Evolutionary conservation across 768 basidiomycete species (phyloP).

Genomic region (Mycena vitilis): DNA sequence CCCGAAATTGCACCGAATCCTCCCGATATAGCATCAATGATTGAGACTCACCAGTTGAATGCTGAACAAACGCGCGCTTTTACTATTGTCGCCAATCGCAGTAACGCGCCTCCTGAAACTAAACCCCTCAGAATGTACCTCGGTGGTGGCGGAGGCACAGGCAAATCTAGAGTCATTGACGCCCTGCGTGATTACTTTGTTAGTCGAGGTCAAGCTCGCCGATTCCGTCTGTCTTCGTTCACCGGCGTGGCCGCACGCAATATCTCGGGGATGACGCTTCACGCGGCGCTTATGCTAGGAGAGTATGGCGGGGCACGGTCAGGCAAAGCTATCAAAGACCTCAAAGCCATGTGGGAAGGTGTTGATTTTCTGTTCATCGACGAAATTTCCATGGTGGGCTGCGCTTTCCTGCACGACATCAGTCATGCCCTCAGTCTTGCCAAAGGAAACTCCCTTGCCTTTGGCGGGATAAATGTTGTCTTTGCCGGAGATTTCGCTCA

Average conservation of each 20-base stretch:
- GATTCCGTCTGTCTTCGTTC: constrained; percentile 46
- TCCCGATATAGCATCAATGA: constrained; percentile 29
- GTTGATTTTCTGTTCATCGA: constrained; percentile 56
- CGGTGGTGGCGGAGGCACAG: constrained; percentile 54
- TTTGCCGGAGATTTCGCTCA: constrained; percentile 59
- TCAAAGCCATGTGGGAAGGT: constrained; percentile 49
- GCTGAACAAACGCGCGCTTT: constrained; percentile 49
- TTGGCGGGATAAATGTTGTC: constrained; percentile 55
- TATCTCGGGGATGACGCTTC: constrained; percentile 53
- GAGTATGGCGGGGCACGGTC: background rate
- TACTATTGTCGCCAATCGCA: constrained; percentile 44
- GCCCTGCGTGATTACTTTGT: constrained; percentile 47
- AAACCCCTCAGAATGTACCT: constrained; percentile 49
- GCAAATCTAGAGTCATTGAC: constrained; percentile 53
- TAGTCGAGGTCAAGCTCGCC: constrained; percentile 25
- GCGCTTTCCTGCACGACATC: constrained; percentile 45
- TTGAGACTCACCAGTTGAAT: constrained; percentile 46
- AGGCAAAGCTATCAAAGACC: constrained; percentile 27
- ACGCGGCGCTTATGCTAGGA: constrained; percentile 42
- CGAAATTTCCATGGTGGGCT: constrained; percentile 55
- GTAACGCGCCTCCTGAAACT: constrained; percentile 7
- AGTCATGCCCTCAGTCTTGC: constrained; percentile 47
- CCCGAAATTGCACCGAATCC: no score
- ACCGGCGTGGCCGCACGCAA: constrained; percentile 55
- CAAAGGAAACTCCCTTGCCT: constrained; percentile 43